These are phyloP conservation scores for Camelina laxa DNA, from an alignment of 345 rosid genomes.

Conservation along the genomic window DNA sequence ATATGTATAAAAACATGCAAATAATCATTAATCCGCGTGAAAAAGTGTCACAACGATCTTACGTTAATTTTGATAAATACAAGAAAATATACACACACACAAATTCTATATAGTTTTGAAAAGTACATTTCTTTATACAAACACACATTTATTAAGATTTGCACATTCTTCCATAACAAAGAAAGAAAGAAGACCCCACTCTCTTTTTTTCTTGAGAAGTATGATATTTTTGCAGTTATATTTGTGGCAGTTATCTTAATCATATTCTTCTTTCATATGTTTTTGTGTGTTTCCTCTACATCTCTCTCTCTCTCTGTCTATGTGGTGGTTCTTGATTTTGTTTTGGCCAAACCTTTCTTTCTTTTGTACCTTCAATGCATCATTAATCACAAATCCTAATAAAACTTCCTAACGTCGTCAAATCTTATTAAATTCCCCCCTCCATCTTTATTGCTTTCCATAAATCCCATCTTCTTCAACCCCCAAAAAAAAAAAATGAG, in stretches of 20 bases:
- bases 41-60: not conserved
- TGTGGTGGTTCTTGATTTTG: slow-evolving; percentile 31
- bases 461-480: slow-evolving; percentile 27
- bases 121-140: not conserved
- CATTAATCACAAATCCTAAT: slow-evolving; percentile 13
- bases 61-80: not conserved
- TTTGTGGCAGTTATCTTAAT: slow-evolving; percentile 47
- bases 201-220: not conserved
- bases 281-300: slow-evolving; percentile 13
- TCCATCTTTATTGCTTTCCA: slow-evolving; percentile 10
- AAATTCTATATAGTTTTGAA: not conserved
- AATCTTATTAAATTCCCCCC: slow-evolving; percentile 7
- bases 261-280: slow-evolving; percentile 32
- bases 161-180: slow-evolving; percentile 43
- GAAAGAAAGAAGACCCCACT: slow-evolving; percentile 38
- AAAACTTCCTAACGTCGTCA: slow-evolving; percentile 19
- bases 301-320: slow-evolving; percentile 6
- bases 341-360: slow-evolving; percentile 24
- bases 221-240: slow-evolving; percentile 44
- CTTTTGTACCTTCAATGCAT: slow-evolving; percentile 26
- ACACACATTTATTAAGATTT: slow-evolving; percentile 29
- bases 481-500: not conserved
- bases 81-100: too few relatives aligned
- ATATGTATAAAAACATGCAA: too few relatives aligned
- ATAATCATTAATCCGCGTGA: too few relatives aligned